Evolutionary conservation across 345 rosid species (phyloP).

Genomic region (Dovyalis caffra): DNA sequence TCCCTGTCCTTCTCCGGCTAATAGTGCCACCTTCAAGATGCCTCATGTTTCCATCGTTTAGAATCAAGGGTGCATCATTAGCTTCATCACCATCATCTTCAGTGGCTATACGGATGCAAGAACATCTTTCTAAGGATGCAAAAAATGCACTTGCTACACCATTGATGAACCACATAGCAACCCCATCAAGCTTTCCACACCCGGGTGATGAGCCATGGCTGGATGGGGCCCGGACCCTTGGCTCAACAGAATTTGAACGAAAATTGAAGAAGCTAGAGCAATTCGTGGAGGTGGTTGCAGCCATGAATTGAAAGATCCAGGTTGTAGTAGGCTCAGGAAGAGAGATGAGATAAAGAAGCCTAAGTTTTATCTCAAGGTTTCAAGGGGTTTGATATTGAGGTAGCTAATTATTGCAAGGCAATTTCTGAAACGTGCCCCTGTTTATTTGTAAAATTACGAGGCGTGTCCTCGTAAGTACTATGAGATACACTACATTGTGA

Average conservation of each 20-base stretch:
- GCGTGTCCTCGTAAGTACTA: neutral
- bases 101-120: conserved; percentile 61
- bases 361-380: neutral
- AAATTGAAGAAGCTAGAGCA: conserved; percentile 35
- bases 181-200: conserved; percentile 55
- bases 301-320: conserved; percentile 29
- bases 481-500: neutral
- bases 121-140: conserved; percentile 57
- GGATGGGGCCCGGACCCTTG: conserved; percentile 25
- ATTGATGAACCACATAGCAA: conserved; percentile 62
- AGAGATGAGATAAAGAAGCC: neutral
- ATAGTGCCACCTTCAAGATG: conserved; percentile 18
- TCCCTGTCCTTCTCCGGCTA: conserved; percentile 34
- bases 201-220: conserved; percentile 35
- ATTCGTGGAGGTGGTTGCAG: conserved; percentile 36
- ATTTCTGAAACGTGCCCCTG: conserved; percentile 4
- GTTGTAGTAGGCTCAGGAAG: neutral
- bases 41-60: conserved; percentile 39
- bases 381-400: neutral
- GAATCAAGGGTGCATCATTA: conserved; percentile 52
- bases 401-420: neutral
- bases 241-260: conserved; percentile 31
- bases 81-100: conserved; percentile 52
- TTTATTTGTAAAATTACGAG: neutral
- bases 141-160: conserved; percentile 57